Base-by-base conservation (phyloP, 768 basidiomycete genomes). In the Auriscalpium microsporum region DNA sequence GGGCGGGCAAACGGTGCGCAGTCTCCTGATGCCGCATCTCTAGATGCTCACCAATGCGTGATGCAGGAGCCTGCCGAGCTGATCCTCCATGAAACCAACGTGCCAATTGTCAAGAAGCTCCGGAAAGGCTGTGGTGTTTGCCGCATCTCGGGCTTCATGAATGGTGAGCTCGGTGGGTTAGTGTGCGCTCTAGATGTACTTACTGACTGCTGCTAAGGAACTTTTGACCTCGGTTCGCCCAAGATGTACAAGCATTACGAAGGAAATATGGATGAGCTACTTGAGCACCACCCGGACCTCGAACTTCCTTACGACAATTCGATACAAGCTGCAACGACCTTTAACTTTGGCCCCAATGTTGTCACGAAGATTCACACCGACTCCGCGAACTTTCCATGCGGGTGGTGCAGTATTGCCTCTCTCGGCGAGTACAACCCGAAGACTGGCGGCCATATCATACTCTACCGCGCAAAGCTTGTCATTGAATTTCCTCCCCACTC, bases 401-500 rank as follows among this genome's bases (percentile, higher is more conserved):
- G 56, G 7, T 55, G n/a, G 19, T 59, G 58, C 44, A 23, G 46
- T 10, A 58, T 62, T 33, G 34, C 45, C 36, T 48, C 48, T 8
- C 36, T 50, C 8, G 62, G 59, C 1, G 51, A 61, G n/a, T 62
- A 55, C 4, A 57, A 58, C 34, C 50, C 55, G 1, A 13, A n/a
- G 1, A 28, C 14, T 0, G 54, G 59, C 36, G 59, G 61, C 1
- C 59, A 63, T 33, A 40, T 64, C 16, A 45, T 63, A 1, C 42
- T 63, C 2, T 47, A 40, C 10, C 14, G 57, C 11, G 35, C 59
- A 9, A 51, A 55, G 8, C 48, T 59, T 10, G 49, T 61, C 9
- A 28, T 63, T 3, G 46, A 58, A 23, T 58, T 61, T 38, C 63
- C 58, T 4, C 48, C 58, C 21, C 53, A 58, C 8, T 53, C 57